A percentile compares a stretch with the other conserved stretches of the same genome.
phyloP scores from a whole-genome alignment of 2,329 filamentous ascomycete genomes.

The Colletotrichum paranaense region DNA sequence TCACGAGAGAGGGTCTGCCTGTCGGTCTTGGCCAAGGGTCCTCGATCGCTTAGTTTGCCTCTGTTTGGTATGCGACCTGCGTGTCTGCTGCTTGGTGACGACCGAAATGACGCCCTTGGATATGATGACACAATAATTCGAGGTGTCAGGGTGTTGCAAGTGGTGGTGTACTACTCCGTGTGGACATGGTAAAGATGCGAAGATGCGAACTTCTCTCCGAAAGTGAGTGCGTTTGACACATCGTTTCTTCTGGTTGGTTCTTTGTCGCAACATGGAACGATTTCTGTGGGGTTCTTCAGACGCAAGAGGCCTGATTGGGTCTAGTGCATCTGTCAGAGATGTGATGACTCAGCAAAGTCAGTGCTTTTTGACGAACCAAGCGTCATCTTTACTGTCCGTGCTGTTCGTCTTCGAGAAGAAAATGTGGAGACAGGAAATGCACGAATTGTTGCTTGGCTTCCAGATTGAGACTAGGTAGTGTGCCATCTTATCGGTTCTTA shows the following conservation, averaged over 20 bases:
- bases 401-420: not conserved
- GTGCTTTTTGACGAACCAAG: not conserved
- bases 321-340: not conserved
- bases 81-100: not conserved
- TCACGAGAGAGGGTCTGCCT: not conserved
- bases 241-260: not conserved
- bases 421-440: not conserved
- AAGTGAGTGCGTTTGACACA: not conserved
- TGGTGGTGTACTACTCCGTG: too few species aligned
- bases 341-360: not conserved
- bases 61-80: not conserved
- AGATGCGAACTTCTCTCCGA: not conserved
- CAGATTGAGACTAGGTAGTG: constrained; percentile 41
- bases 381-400: not conserved
- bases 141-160: not conserved
- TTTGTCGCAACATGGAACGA: not conserved
- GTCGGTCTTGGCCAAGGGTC: not conserved
- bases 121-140: not conserved
- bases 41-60: not conserved
- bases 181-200: not conserved
- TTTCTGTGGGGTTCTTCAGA: not conserved
- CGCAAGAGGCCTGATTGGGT: not conserved
- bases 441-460: constrained; percentile 45
- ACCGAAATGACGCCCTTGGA: not conserved
- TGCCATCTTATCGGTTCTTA: not conserved